A percentile compares a stretch with the other conserved stretches of the same genome.
These are phyloP conservation scores for Apiotrichum veenhuisii DNA, from an alignment of 1,284 basidiomycete genomes.

Conservation along the genomic window DNA sequence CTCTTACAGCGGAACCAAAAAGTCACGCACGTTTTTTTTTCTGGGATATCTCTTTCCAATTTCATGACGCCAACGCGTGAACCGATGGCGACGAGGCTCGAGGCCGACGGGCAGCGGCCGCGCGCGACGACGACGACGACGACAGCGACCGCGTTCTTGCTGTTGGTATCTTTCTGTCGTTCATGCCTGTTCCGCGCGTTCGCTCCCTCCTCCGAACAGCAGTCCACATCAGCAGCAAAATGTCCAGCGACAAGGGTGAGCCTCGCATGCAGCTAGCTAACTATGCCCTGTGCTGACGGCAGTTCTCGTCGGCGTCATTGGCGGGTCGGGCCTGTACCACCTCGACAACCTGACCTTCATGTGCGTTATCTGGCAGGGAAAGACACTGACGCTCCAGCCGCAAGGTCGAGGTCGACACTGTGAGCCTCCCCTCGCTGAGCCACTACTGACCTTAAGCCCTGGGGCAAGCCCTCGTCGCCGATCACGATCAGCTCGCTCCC, in stretches of 20 bases:
- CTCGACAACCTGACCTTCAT: conserved; percentile 80
- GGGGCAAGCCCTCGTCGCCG: conserved; percentile 88
- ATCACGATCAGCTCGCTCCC: conserved; percentile 82
- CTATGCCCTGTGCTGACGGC: conserved; percentile 2
- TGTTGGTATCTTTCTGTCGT: neutral
- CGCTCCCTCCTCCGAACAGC: neutral
- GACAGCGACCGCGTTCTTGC: no score
- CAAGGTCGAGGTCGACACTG: conserved; percentile 53
- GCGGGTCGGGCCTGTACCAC: conserved; percentile 81
- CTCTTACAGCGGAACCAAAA: no score
- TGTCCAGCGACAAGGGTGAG: conserved; percentile 13
- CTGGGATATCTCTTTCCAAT: no score
- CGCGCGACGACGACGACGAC: no score
- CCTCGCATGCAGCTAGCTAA: neutral
- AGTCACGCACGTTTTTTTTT: no score
- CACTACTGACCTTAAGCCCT: conserved; percentile 61
- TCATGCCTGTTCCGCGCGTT: no score
- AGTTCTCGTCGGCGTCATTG: conserved; percentile 79
- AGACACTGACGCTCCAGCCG: conserved; percentile 55
- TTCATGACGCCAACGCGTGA: no score
- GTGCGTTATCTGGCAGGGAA: no score
- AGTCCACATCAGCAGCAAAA: neutral
- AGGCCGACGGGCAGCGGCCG: no score
- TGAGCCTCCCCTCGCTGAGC: conserved; percentile 18
- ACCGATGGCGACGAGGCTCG: no score